Conservation (phyloP, 371 early-diverging fungal genomes). For the Amoeboaphelidium occidentale region DNA sequence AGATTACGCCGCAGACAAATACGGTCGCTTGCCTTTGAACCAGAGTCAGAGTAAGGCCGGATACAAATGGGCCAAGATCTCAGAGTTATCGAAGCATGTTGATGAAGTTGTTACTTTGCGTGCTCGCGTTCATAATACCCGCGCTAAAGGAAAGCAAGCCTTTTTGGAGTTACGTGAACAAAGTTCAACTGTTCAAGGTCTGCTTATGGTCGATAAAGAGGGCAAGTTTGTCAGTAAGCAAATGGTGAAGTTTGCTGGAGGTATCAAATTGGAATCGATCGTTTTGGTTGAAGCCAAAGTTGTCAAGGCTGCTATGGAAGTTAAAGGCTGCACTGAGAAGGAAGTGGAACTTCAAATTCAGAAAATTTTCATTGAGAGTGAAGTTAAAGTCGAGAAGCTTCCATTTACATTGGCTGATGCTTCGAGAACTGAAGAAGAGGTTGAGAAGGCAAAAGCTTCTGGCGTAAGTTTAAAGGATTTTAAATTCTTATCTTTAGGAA, state of each 20-base stretch:
- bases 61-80: slow-evolving; percentile 25
- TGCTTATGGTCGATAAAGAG: slow-evolving; percentile 36
- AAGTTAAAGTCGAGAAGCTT: slow-evolving; percentile 21
- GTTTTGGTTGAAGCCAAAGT: slow-evolving; percentile 60
- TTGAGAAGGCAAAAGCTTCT: slow-evolving; percentile 21
- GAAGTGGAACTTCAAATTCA: slow-evolving; percentile 61
- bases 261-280: slow-evolving; percentile 66
- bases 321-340: slow-evolving; percentile 76
- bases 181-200: slow-evolving; percentile 64
- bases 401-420: slow-evolving; percentile 95
- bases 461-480: not conserved
- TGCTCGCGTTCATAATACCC: slow-evolving; percentile 70
- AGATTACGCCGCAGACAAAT: slow-evolving; percentile 54
- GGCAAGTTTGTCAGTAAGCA: slow-evolving; percentile 48
- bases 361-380: slow-evolving; percentile 9
- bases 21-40: slow-evolving; percentile 70
- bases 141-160: slow-evolving; percentile 73
- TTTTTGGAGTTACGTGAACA: slow-evolving; percentile 80
- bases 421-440: slow-evolving; percentile 55
- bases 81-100: slow-evolving; percentile 17
- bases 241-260: slow-evolving; percentile 74
- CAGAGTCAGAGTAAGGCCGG: slow-evolving; percentile 33
- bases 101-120: slow-evolving; percentile 54
- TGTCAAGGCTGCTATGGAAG: slow-evolving; percentile 46
- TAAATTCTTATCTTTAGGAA: not conserved